Conservation (phyloP, 2,329 filamentous ascomycete genomes). For the Stagonosporopsis vannaccii region DNA sequence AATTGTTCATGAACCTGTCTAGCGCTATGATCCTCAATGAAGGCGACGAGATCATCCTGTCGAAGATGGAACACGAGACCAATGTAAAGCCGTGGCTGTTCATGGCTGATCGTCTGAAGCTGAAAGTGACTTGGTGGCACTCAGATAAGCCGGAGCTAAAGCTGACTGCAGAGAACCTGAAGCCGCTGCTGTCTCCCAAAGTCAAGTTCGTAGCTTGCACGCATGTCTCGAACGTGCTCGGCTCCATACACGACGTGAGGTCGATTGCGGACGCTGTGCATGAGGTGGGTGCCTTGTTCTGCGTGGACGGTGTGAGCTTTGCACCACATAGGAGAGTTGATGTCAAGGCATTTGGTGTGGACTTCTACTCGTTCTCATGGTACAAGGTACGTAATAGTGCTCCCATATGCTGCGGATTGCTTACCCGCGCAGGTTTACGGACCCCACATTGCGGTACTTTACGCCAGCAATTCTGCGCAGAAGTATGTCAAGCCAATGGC, state of each 20-base stretch:
- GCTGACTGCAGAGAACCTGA: conserved; percentile 65
- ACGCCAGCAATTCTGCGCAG: conserved; percentile 66
- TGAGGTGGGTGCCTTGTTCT: conserved; percentile 65
- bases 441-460: conserved; percentile 75
- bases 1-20: conserved; percentile 74
- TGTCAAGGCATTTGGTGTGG: conserved; percentile 71
- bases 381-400: conserved; percentile 64
- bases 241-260: conserved; percentile 71
- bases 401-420: not conserved
- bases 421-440: conserved; percentile 66
- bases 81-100: conserved; percentile 78
- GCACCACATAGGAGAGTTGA: conserved; percentile 76
- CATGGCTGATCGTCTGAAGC: conserved; percentile 66
- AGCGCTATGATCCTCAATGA: conserved; percentile 41
- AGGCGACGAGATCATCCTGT: conserved; percentile 73
- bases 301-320: conserved; percentile 78
- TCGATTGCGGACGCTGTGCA: conserved; percentile 62
- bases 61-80: conserved; percentile 77
- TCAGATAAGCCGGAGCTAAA: conserved; percentile 61
- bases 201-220: conserved; percentile 77
- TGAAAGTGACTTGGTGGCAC: conserved; percentile 75
- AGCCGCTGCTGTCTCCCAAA: conserved; percentile 65
- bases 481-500: conserved; percentile 63
- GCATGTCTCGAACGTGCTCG: conserved; percentile 76
- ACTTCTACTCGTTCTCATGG: conserved; percentile 82